A percentile compares a stretch with the other conserved stretches of the same genome.
These are phyloP conservation scores for Saitozyma sp. DNA, from an alignment of 768 basidiomycete genomes.

Conservation along the genomic window DNA sequence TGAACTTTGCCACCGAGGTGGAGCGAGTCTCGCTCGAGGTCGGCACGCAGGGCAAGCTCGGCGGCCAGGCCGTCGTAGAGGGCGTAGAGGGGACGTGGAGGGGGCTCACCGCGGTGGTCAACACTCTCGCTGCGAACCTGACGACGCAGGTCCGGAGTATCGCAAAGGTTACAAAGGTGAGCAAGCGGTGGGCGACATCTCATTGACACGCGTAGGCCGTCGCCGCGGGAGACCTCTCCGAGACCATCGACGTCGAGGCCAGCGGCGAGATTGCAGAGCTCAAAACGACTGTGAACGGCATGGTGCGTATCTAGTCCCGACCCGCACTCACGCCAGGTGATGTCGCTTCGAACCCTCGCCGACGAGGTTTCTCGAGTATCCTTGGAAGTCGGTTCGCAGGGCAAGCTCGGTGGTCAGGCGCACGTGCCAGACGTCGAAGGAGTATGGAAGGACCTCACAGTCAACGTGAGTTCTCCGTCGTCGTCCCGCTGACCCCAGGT, in stretches of 20 bases:
- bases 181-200: not conserved
- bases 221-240: constrained; percentile 77
- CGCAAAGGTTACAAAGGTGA: constrained; percentile 81
- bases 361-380: constrained; percentile 83
- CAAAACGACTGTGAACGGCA: constrained; percentile 87
- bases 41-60: constrained; percentile 65
- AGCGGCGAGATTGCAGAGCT: constrained; percentile 90
- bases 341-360: constrained; percentile 80
- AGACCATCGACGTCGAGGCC: constrained; percentile 85
- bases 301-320: constrained; percentile 64
- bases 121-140: constrained; percentile 57
- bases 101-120: constrained; percentile 84
- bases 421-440: constrained; percentile 88
- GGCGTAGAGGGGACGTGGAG: constrained; percentile 94
- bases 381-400: constrained; percentile 57
- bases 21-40: constrained; percentile 67
- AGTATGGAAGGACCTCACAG: constrained; percentile 71
- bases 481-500: constrained; percentile 35
- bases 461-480: constrained; percentile 42
- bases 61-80: constrained; percentile 85
- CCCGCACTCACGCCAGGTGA: constrained; percentile 54
- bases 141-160: constrained; percentile 71
- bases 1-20: constrained; percentile 87
- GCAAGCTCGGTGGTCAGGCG: constrained; percentile 88
- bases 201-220: constrained; percentile 60